Percentiles rank a stretch among this genome's conserved stretches.
Conservation (phyloP, 1,284 basidiomycete genomes). For the Ustilago trichophora region DNA sequence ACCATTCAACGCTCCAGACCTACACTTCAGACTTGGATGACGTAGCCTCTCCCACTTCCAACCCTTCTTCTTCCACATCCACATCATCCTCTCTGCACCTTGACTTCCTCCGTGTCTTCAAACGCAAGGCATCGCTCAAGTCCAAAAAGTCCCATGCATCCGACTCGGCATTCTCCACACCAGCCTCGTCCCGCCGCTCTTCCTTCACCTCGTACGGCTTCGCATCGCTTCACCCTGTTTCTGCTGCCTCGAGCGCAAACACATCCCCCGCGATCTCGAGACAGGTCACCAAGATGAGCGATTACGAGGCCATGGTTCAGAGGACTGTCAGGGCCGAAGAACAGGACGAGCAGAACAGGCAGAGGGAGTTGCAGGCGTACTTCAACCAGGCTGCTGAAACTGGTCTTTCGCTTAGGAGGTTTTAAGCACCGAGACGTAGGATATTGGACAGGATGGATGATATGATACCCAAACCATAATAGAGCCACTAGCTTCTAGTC, state of each 20-base stretch:
- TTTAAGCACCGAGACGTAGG: slow-evolving; percentile 1
- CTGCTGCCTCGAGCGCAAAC: slow-evolving; percentile 32
- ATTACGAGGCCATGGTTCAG: slow-evolving; percentile 33
- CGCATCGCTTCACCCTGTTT: slow-evolving; percentile 16
- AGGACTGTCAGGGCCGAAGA: slow-evolving; percentile 18
- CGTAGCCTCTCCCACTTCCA: neutral
- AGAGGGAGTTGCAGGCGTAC: slow-evolving; percentile 24
- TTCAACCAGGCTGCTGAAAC: slow-evolving; percentile 27
- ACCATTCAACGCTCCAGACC: slow-evolving; percentile 16
- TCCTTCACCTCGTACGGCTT: slow-evolving; percentile 35
- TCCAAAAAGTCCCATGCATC: slow-evolving; percentile 5
- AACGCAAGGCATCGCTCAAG: slow-evolving; percentile 8
- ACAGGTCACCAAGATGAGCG: slow-evolving; percentile 31
- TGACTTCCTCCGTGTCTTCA: slow-evolving; percentile 26
- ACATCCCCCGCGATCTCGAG: slow-evolving; percentile 36
- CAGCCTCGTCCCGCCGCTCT: slow-evolving; percentile 24
- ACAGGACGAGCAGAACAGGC: slow-evolving; percentile 24
- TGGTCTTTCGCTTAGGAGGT: slow-evolving; percentile 28
- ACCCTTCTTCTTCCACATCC: slow-evolving; percentile 3
- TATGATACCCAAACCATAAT: no score
- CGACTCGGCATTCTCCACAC: slow-evolving; percentile 35
- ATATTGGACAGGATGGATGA: no score
- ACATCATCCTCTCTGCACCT: slow-evolving; percentile 3
- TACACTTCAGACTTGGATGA: slow-evolving; percentile 26
- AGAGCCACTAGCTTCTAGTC: no score